Base-by-base conservation (phyloP, 345 rosid genomes). In the Rhodomyrtus tomentosa region DNA sequence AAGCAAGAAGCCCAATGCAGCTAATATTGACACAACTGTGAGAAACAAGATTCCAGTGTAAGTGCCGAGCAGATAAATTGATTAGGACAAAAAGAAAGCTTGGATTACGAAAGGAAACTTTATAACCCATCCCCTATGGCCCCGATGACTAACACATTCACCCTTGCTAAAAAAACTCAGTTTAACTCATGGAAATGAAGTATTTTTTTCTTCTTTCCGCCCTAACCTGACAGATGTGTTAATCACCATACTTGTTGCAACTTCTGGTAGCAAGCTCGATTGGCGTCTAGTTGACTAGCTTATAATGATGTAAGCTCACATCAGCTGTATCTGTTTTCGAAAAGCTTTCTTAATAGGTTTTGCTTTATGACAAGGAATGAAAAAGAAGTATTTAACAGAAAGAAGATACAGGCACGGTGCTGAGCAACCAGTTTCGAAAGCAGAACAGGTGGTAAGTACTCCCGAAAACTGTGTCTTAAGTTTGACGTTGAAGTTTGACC, bases 1-100 rank as follows among this genome's bases (percentile, higher is more conserved):
- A 5, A 95, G 91, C 93, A 96, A 89, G 93, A 96, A 98, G 81
- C 99, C 98, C 85, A 94, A 86, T 36, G 99, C 98, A 62, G 99
- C 99, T 50, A 96, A 82, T 87, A 95, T 91, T 45, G 99, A 98
- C 55, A 98, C 93, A 92, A 89, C 99, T 98, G 93, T 50, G 86
- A 86, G 74, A 89, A 83, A 45, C 85, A 54, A 48, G 45, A 36
- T 68, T 68, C 79, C 79, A 18, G 13, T 4, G 18, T 68, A 36
- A 68, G 79, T 18, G 9, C 76, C 76, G 20, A 68, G 76, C 25
- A 68, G 79, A 68, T 20, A 68, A 8, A 40, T 50, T 83, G 15
- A 25, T 7, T 20, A 18, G 82, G 82, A 73, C 81, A 80, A 16
- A 38, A 50, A 11, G 80, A 55, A 13, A 50, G 68, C 13, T 36